Evolutionary conservation across 139 green algal species (phyloP), one percentile per base, ranked within the genome.

Genomic region (Mesotaenium endlicherianum): DNA sequence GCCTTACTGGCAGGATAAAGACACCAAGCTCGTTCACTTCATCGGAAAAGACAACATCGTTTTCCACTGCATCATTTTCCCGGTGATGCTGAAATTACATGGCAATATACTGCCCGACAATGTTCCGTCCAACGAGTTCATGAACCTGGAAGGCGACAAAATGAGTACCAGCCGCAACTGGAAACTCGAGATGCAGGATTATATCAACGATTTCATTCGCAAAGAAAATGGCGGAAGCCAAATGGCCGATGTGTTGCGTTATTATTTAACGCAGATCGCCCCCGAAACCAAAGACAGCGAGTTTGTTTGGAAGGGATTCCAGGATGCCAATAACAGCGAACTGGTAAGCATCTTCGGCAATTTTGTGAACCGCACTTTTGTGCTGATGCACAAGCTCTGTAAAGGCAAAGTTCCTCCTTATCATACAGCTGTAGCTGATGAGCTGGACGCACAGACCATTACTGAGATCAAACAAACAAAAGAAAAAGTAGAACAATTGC

Each of bases 31-130:
- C 82, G 94, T 98, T 11, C 95, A 98, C 89, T 98, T 98, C 88
- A 98, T 98, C 94, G 95, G 95, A 80, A 98, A 98, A 90, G 95
- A 98, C 92, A 98, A 98, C 83, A 92, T 98, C 74, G 93, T 94
- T 39, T 98, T 98, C 90, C 95, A 98, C 90, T 98, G 94, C 39
- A 92, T 98, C 6, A 75, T 34, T 38, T 70, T 70, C 58, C 58
- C 58, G 8, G 26, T 5, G 5, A 70, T 70, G 30, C n/a, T 41
- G 8, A 70, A 38, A 38, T 16, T 16, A 16, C 8, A 70, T 14
- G 58, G 26, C 8, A 34, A 34, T 38, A 70, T 70, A 34, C 30
- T 70, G 11, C 30, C 58, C 5, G 30, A 70, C 20, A 70, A 70
- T 70, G 30, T 70, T 34, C 58, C 58, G 26, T 5, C n/a, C 11